phyloP scores from a whole-genome alignment of 306 rosid species.

The Rosa rugosa region DNA sequence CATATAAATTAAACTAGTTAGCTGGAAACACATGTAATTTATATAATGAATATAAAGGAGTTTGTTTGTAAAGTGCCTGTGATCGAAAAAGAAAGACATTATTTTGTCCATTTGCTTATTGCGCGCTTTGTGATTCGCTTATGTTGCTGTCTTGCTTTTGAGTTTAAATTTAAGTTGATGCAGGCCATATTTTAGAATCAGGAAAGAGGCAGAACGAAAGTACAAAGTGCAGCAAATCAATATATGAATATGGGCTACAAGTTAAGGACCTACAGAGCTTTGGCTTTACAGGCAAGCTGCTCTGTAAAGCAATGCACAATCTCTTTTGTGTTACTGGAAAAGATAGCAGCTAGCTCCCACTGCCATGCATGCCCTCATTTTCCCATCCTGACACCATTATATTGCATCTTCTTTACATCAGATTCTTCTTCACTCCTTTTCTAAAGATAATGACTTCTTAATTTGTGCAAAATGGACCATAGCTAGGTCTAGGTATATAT shows the following conservation, averaged over 20 bases:
- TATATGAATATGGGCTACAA: neutral
- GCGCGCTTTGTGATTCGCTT: conserved; percentile 13
- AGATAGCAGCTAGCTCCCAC: conserved; percentile 10
- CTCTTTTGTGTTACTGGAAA: conserved; percentile 15
- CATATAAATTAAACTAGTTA: neutral
- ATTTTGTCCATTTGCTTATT: conserved; percentile 14
- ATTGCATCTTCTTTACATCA: conserved; percentile 24
- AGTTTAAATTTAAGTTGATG: neutral
- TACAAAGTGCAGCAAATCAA: conserved; percentile 35
- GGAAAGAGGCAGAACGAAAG: neutral
- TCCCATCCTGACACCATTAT: conserved; percentile 20
- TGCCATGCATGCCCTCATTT: conserved; percentile 19
- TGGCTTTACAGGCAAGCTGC: conserved; percentile 27
- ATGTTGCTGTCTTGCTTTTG: conserved; percentile 24
- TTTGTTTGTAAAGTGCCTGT: neutral
- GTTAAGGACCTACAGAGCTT: conserved; percentile 22
- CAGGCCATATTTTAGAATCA: neutral
- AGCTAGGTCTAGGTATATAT: neutral
- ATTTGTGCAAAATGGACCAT: neutral
- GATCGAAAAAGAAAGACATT: neutral
- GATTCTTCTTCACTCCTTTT: conserved; percentile 11
- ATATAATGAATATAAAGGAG: neutral
- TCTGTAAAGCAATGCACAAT: conserved; percentile 19
- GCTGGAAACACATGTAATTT: neutral
- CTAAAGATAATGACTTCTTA: neutral